Base-by-base conservation (phyloP, 1,139 yeast species). In the Nakaseomyces delphensis region DNA sequence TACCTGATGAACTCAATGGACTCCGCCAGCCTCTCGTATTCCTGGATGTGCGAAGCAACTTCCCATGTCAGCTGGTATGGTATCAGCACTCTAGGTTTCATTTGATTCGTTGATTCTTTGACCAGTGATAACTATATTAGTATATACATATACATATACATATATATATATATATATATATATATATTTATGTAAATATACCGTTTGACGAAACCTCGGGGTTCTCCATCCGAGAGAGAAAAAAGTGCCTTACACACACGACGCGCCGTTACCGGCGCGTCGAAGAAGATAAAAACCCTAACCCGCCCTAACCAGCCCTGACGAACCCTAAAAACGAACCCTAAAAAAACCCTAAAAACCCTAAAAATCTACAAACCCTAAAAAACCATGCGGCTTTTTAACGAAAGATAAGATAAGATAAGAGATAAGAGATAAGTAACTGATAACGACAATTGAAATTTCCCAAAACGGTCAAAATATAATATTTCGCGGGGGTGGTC, bases 1-100 rank as follows among this genome's bases (percentile, higher is more conserved):
- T 59, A 53, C 15, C 51, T 48, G 7, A 54, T 39, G 24, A 62
- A 60, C 1, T 60, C 52, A 27, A 64, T 53, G 3, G 42, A 39
- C 16, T 48, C 41, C 3, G 51, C 41, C 40, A 56, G 45, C 39
- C 48, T 29, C 25, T 48, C 40, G 47, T 59, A 59, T 38, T 62
- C 59, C 2, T 53, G 48, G 11, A 45, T 43, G 30, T 56, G 52
- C 15, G 46, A 52, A 6, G 59, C 61, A 11, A 56, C 48, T 21
- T 59, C 62, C 40, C 59, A 52, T 28, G 45, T 44, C 14, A 46
- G 45, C 16, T 54, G 47, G 27, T 53, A 55, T 3, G 58, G 53
- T 15, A 60, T 47, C 20, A 62, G 43, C 3, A 59, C 62, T 42
- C 53, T 56, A 24, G 53, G 37, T 13, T 21, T 33, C 37, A 33